phyloP scores from a whole-genome alignment of 139 green algal genomes.

The Microglena sp. region DNA sequence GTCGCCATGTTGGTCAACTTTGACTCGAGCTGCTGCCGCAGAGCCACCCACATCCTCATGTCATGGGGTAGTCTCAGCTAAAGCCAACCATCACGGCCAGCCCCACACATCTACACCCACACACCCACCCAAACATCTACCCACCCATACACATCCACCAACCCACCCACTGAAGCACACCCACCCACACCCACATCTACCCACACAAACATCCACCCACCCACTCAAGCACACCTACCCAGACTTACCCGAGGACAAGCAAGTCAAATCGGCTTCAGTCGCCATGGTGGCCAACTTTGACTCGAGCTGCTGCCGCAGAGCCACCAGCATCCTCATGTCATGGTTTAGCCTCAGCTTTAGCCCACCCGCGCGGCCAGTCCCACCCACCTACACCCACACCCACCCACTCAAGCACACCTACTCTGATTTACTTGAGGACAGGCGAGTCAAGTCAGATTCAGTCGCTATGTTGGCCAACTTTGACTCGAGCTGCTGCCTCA shows the following conservation, averaged over 20 bases:
- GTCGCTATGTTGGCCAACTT: slow-evolving; percentile 12
- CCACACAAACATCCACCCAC: no score
- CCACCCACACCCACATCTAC: background rate
- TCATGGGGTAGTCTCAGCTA: no score
- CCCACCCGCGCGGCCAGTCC: no score
- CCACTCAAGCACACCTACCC: background rate
- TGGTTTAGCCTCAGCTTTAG: no score
- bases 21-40: slow-evolving; percentile 18
- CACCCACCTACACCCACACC: background rate
- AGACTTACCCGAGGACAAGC: background rate
- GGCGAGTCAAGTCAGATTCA: no score
- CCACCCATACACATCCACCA: no score
- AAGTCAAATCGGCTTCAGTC: no score
- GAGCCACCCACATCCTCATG: background rate
- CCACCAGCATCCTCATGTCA: no score
- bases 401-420: background rate
- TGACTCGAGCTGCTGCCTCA: slow-evolving; percentile 19
- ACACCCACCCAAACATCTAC: background rate
- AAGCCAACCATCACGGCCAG: no score
- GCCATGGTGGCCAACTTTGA: slow-evolving; percentile 13
- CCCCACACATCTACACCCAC: background rate
- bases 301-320: slow-evolving; percentile 18
- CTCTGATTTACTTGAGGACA: background rate
- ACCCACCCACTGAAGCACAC: background rate
- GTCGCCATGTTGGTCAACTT: slow-evolving; percentile 13